phyloP scores from a whole-genome alignment of 441 rosid genomes.

The Metrosideros polymorpha region DNA sequence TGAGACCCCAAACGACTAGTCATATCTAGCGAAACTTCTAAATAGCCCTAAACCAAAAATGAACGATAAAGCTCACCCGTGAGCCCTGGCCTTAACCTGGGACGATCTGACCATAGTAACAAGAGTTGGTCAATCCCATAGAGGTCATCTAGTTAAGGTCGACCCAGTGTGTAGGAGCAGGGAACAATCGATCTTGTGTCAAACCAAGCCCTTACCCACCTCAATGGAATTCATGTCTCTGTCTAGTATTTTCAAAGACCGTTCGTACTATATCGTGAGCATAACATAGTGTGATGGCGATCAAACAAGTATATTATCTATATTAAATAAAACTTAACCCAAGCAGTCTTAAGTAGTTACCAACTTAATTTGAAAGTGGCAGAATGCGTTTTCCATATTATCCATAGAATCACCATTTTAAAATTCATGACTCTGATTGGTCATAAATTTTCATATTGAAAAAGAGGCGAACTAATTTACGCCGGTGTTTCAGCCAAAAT shows the following conservation, averaged over 20 bases:
- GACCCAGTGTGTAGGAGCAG: neutral
- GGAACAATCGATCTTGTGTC: fast-evolving
- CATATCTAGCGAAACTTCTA: neutral
- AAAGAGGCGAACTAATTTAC: neutral
- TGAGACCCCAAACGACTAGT: neutral
- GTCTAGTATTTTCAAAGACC: neutral
- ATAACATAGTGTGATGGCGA: neutral
- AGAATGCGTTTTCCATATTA: neutral
- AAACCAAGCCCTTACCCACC: neutral
- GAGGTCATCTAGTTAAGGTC: neutral
- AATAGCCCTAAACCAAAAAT: neutral
- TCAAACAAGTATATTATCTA: too few species aligned
- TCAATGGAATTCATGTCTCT: neutral
- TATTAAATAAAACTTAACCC: neutral
- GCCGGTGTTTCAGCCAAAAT: fast-evolving
- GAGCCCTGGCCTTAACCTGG: neutral
- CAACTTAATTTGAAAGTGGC: neutral
- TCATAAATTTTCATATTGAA: neutral
- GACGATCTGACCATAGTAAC: neutral
- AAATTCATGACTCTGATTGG: neutral
- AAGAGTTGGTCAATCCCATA: neutral
- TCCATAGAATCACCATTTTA: neutral
- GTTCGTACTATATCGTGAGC: neutral
- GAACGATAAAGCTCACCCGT: neutral
- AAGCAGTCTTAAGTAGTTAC: neutral